Percentiles rank a stretch among this genome's conserved stretches.
Evolutionary conservation across 805 yeast genomes (phyloP).

Genomic region (Candida chauliodis): DNA sequence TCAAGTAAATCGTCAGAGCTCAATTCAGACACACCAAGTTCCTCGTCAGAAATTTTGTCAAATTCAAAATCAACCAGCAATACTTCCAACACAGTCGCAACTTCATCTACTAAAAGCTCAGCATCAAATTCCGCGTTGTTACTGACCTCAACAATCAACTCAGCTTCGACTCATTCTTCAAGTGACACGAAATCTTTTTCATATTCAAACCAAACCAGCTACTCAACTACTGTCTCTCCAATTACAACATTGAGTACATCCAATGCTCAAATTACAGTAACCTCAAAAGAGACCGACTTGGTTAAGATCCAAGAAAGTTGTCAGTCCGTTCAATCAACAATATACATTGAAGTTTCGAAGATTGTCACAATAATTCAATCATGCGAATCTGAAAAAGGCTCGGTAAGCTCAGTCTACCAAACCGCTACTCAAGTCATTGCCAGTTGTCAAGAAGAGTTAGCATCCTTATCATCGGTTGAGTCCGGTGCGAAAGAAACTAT

Average conservation of each 20-base stretch:
- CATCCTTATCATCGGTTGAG: constrained; percentile 8
- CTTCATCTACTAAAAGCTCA: neutral
- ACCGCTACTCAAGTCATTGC: constrained; percentile 5
- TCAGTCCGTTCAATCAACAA: constrained; percentile 7
- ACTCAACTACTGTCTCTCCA: no score
- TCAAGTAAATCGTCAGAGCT: neutral
- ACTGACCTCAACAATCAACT: neutral
- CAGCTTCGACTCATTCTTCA: neutral
- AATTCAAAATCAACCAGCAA: neutral
- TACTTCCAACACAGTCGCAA: neutral
- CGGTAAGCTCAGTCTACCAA: constrained; percentile 4
- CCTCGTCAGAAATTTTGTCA: neutral
- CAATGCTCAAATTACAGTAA: no score
- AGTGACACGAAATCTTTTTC: neutral
- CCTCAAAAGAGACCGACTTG: no score
- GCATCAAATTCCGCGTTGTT: neutral
- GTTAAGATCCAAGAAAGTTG: constrained; percentile 5
- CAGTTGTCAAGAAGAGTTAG: constrained; percentile 4
- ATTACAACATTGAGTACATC: no score
- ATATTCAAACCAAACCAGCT: neutral
- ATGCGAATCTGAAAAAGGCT: constrained; percentile 7
- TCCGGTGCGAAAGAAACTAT: constrained; percentile 6
- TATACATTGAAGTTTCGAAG: neutral
- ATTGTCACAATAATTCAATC: constrained; percentile 6
- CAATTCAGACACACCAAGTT: neutral